phyloP scores from a whole-genome alignment of 2,329 filamentous ascomycete species.

The Alternaria novae-zelandiae region DNA sequence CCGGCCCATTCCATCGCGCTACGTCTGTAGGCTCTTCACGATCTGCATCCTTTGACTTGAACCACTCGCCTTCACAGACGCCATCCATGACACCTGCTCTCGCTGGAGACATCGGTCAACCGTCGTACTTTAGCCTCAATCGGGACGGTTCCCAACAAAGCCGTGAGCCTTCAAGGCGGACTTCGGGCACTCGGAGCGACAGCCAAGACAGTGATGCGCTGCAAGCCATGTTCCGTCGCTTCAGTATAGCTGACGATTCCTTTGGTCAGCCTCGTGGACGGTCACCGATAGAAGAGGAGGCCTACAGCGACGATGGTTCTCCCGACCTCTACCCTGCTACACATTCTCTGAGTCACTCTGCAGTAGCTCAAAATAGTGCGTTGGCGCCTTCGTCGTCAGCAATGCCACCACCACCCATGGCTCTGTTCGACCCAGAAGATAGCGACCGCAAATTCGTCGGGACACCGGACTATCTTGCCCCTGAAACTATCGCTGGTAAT shows the following conservation, averaged over 20 bases:
- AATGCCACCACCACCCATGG: conserved; percentile 90
- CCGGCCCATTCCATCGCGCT: conserved; percentile 86
- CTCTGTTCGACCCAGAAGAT: conserved; percentile 93
- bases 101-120: conserved; percentile 72
- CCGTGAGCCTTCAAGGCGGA: conserved; percentile 68
- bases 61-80: conserved; percentile 81
- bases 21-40: conserved; percentile 87
- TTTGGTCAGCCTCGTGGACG: conserved; percentile 52
- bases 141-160: conserved; percentile 61
- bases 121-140: conserved; percentile 89
- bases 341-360: conserved; percentile 60
- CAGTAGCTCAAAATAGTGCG: conserved; percentile 61
- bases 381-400: conserved; percentile 68
- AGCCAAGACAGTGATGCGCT: conserved; percentile 89
- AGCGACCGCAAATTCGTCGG: conserved; percentile 92
- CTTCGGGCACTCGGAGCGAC: conserved; percentile 86
- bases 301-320: conserved; percentile 73
- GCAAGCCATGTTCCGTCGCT: conserved; percentile 79
- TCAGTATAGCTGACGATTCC: conserved; percentile 59
- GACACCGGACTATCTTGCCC: conserved; percentile 94
- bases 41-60: conserved; percentile 90
- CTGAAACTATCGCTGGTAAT: conserved; percentile 93
- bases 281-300: conserved; percentile 76
- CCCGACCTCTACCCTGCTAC: conserved; percentile 77
- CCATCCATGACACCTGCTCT: conserved; percentile 85